phyloP scores from a whole-genome alignment of 306 rosid genomes.

The Fragaria iinumae region DNA sequence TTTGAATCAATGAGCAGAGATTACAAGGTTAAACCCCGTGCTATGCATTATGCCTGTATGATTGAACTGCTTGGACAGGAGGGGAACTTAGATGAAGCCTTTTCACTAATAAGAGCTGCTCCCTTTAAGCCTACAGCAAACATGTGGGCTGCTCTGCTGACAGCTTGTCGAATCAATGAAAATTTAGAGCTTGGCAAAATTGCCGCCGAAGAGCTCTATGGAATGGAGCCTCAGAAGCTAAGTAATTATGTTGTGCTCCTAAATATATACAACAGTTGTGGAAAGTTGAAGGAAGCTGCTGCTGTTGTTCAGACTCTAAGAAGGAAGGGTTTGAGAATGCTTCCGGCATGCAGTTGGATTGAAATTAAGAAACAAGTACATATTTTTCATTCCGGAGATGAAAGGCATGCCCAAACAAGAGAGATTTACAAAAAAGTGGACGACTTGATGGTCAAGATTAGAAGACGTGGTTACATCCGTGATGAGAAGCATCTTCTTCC shows the following conservation, averaged over 20 bases:
- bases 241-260: constrained; percentile 68
- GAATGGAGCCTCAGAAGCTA: constrained; percentile 76
- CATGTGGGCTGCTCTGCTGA: constrained; percentile 90
- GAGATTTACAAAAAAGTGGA: constrained; percentile 59
- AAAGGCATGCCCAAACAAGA: constrained; percentile 43
- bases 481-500: constrained; percentile 55
- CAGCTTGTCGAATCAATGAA: constrained; percentile 71
- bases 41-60: constrained; percentile 96
- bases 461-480: constrained; percentile 48
- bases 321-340: constrained; percentile 78
- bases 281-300: constrained; percentile 77
- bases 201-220: constrained; percentile 77
- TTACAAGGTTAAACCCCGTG: constrained; percentile 75
- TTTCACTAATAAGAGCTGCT: constrained; percentile 51
- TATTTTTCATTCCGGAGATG: constrained; percentile 61
- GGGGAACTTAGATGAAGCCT: constrained; percentile 73
- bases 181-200: constrained; percentile 75
- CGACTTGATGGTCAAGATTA: constrained; percentile 58
- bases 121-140: constrained; percentile 76
- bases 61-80: constrained; percentile 80
- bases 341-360: constrained; percentile 67
- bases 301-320: constrained; percentile 66
- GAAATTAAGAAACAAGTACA: constrained; percentile 58
- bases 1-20: constrained; percentile 66
- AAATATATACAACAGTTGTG: constrained; percentile 60